phyloP scores from a whole-genome alignment of 2,329 filamentous ascomycete species.

The Fusarium zealandicum region DNA sequence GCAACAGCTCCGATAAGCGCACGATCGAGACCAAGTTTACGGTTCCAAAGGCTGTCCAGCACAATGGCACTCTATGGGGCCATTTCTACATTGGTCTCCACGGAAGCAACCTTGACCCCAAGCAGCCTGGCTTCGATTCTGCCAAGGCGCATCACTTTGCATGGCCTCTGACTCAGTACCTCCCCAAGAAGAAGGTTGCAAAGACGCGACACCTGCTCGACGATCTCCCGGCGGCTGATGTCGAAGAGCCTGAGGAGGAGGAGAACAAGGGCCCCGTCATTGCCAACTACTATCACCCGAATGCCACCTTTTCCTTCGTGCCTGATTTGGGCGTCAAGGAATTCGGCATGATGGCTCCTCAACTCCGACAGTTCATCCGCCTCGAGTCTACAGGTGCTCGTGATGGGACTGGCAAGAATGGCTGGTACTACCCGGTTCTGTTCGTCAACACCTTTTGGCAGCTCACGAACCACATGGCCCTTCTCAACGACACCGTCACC shows the following conservation, averaged over 20 bases:
- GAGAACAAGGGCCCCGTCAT: conserved; percentile 72
- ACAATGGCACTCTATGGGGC: conserved; percentile 92
- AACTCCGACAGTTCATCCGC: conserved; percentile 77
- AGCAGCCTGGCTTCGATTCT: conserved; percentile 73
- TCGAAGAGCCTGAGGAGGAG: conserved; percentile 59
- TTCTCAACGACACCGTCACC: conserved; percentile 88
- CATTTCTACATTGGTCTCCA: conserved; percentile 88
- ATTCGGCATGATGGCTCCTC: conserved; percentile 73
- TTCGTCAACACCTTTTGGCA: conserved; percentile 99
- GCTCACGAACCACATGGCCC: conserved; percentile 86
- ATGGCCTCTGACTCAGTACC: conserved; percentile 86
- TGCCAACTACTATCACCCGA: conserved; percentile 91
- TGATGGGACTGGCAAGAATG: conserved; percentile 84
- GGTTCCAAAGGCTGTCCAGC: conserved; percentile 81
- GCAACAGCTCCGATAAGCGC: conserved; percentile 80
- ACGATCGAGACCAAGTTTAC: conserved; percentile 78
- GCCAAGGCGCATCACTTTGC: conserved; percentile 82
- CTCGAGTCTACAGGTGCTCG: conserved; percentile 82
- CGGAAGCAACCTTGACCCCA: conserved; percentile 79
- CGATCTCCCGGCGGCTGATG: conserved; percentile 48
- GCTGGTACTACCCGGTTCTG: conserved; percentile 90
- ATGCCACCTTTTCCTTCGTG: conserved; percentile 87
- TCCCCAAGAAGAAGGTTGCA: conserved; percentile 85
- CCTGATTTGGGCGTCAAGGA: conserved; percentile 77
- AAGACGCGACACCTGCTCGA: conserved; percentile 91